Percentiles rank a stretch among this genome's conserved stretches.
Evolutionary conservation across 768 basidiomycete genomes (phyloP).

Genomic region (Botryobasidium botryosum): DNA sequence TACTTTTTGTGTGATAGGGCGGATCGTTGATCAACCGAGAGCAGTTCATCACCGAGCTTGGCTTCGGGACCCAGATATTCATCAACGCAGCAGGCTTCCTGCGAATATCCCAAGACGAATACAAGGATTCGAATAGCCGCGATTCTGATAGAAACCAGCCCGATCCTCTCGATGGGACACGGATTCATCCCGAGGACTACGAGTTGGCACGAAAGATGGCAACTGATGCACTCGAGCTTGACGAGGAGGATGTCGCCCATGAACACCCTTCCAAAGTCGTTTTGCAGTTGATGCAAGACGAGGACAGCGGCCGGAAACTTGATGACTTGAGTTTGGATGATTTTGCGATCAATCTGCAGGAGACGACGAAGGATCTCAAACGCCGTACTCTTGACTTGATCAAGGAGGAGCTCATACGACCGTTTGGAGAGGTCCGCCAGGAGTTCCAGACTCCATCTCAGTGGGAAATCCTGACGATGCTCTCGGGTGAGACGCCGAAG

Average conservation of each 20-base stretch:
- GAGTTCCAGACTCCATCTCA: constrained; percentile 44
- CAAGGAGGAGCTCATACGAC: constrained; percentile 62
- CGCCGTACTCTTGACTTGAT: constrained; percentile 81
- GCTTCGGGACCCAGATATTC: constrained; percentile 77
- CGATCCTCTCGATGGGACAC: constrained; percentile 87
- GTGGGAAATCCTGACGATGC: constrained; percentile 85
- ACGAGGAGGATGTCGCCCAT: constrained; percentile 89
- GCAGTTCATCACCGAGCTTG: constrained; percentile 65
- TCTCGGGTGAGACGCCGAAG: constrained; percentile 74
- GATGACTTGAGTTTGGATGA: constrained; percentile 88
- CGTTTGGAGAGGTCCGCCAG: constrained; percentile 60
- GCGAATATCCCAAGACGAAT: constrained; percentile 56
- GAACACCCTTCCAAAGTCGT: constrained; percentile 87
- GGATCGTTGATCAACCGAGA: constrained; percentile 74
- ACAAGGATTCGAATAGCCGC: constrained; percentile 5
- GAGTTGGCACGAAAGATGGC: constrained; percentile 98
- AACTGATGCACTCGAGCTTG: constrained; percentile 89
- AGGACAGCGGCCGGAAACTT: constrained; percentile 61
- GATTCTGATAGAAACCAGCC: constrained; percentile 51
- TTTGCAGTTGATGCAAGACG: constrained; percentile 67
- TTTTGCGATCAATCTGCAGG: constrained; percentile 82
- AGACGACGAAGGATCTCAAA: constrained; percentile 70
- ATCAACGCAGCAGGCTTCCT: constrained; percentile 87
- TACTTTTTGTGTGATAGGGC: constrained; percentile 37
- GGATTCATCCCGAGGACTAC: constrained; percentile 95